Conservation (phyloP, 768 basidiomycete species). For the Pholiota conissans region DNA sequence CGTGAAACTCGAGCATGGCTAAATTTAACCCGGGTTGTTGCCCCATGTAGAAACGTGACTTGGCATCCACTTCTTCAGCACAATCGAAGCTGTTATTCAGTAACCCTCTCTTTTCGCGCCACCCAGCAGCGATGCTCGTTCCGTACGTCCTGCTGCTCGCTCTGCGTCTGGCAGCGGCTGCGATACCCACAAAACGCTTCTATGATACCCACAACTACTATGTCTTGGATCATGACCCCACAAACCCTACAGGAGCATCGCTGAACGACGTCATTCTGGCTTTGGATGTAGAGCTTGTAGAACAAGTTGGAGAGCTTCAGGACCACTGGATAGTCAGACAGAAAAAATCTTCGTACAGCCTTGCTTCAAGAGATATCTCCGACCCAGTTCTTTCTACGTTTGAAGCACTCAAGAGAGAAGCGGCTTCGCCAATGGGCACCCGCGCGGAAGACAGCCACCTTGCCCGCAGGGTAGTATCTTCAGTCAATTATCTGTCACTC, state of each 20-base stretch:
- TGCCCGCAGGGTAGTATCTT: constrained; percentile 47
- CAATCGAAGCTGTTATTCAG: neutral
- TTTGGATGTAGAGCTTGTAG: constrained; percentile 83
- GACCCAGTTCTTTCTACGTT: constrained; percentile 55
- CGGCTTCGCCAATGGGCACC: constrained; percentile 29
- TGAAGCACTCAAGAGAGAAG: constrained; percentile 41
- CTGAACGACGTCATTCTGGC: constrained; percentile 56
- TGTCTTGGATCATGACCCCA: constrained; percentile 65
- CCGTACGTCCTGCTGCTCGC: constrained; percentile 18
- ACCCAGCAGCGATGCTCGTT: constrained; percentile 19
- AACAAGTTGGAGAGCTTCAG: constrained; percentile 79
- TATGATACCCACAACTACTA: constrained; percentile 82
- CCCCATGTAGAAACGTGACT: neutral
- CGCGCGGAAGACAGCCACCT: constrained; percentile 42
- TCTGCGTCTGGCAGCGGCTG: constrained; percentile 23
- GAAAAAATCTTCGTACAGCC: constrained; percentile 32
- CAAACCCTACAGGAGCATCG: constrained; percentile 38
- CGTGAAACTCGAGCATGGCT: no score
- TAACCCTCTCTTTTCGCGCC: constrained; percentile 18
- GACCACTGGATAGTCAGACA: constrained; percentile 84
- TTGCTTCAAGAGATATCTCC: constrained; percentile 30
- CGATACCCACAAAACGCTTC: constrained; percentile 46
- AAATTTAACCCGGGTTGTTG: neutral
- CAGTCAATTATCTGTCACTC: constrained; percentile 59
- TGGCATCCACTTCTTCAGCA: neutral